These are phyloP conservation scores for Haplosporangium sp. DNA, from an alignment of 371 early-diverging fungal species.

Conservation along the genomic window DNA sequence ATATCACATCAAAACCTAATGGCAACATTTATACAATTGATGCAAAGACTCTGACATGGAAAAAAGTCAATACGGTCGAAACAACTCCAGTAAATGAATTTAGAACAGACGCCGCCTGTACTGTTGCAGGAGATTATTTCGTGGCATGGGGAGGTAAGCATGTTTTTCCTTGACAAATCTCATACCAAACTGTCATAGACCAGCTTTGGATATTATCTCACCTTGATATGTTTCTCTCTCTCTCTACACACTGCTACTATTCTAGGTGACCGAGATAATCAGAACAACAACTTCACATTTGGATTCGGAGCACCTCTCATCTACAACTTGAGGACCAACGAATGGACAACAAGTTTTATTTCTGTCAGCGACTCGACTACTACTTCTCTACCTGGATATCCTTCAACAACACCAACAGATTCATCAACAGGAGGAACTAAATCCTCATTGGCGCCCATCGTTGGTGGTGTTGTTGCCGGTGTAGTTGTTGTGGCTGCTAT, in stretches of 20 bases:
- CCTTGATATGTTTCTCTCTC: too few relatives aligned
- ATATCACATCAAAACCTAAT: too few relatives aligned
- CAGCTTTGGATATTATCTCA: too few relatives aligned
- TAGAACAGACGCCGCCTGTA: background rate
- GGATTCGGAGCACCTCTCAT: conserved; percentile 2
- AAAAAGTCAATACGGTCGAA: background rate
- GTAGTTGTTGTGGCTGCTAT: too few relatives aligned
- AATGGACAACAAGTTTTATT: conserved; percentile 4
- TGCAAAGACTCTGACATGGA: background rate
- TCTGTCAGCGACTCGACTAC: too few relatives aligned
- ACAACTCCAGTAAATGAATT: background rate
- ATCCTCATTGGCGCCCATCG: too few relatives aligned
- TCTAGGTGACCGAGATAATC: background rate
- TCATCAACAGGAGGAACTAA: too few relatives aligned
- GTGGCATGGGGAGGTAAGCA: conserved; percentile 12
- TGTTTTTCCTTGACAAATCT: background rate
- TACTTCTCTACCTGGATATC: background rate
- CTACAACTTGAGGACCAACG: conserved; percentile 1
- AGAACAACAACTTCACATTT: background rate
- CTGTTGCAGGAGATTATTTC: conserved; percentile 1
- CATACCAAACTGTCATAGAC: background rate
- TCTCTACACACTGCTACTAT: background rate
- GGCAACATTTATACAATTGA: conserved; percentile 6
- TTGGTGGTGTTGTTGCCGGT: too few relatives aligned
- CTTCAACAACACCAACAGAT: too few relatives aligned